Evolutionary conservation across 148 eudicot genomes (phyloP).

Genomic region (Polygonum aviculare): DNA sequence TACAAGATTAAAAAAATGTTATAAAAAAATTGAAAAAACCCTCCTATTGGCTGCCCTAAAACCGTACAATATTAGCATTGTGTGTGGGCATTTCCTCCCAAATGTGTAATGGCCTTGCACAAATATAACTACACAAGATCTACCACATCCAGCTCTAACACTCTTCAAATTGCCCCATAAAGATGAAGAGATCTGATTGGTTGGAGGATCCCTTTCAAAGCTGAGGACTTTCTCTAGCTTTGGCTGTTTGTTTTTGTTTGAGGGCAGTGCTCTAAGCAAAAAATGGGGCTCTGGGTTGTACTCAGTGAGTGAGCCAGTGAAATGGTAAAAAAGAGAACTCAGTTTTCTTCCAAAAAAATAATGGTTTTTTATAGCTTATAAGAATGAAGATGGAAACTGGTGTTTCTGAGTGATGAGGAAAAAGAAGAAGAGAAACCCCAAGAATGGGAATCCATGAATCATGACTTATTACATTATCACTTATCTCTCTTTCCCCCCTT

Average conservation of each 20-base stretch:
- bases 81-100: constrained; percentile 12
- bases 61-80: neutral
- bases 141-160: constrained; percentile 1
- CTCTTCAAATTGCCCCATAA: neutral
- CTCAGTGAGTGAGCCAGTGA: constrained; percentile 4
- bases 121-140: constrained; percentile 36
- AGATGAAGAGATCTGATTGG: constrained; percentile 22
- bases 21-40: neutral
- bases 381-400: constrained; percentile 5
- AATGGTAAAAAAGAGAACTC: neutral
- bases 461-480: neutral
- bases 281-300: constrained; percentile 7
- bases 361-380: neutral
- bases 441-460: constrained; percentile 12
- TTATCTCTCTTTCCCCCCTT: neutral
- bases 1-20: neutral
- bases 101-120: constrained; percentile 14
- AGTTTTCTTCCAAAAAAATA: neutral
- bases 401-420: constrained; percentile 10
- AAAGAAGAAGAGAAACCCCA: constrained; percentile 17
- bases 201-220: constrained; percentile 15
- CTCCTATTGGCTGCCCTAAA: constrained; percentile 18
- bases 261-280: neutral
- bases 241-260: constrained; percentile 6
- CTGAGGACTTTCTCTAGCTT: neutral